Base-by-base conservation (phyloP, 2,329 filamentous ascomycete genomes). In the Penicillium rolfsii region DNA sequence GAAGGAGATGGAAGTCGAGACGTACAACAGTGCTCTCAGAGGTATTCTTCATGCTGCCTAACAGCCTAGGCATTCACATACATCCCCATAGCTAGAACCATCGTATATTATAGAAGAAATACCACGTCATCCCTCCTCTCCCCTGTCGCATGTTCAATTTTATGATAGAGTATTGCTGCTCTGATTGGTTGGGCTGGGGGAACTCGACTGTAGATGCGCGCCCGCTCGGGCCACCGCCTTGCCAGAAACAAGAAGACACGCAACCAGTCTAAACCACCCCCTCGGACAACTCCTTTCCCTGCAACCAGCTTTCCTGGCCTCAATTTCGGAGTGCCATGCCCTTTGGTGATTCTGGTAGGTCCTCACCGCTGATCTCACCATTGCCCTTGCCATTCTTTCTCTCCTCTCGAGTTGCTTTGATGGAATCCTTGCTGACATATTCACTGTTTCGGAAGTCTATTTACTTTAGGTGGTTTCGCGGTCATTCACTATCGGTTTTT, bases 401-500 rank as follows among this genome's bases (percentile, higher is more conserved):
- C 38, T 58, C 50, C 14, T 50, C 35, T 49, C 36, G 26, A 36
- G 11, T 30, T 40, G 9, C 53, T 53, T 41, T 52, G 46, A 36
- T 55, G 30, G 30, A 46, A 57, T 63, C 53, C 53, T 19, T 63
- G 54, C 65, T 67, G 22, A 60, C 55, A 49, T 4, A 46, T 30
- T 36, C 22, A 41, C 56, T 50, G 22, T 60, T 65, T 57, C 41
- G 56, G 58, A 59, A 69, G 67, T 70, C 67, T 70, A 70, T 70
- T 70, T 69, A 64, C 59, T 67, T 64, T 71, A 70, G 69, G 62
- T 71, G 55, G 67, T 70, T 60, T 68, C 68, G 63, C 67, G 66
- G 68, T 70, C 71, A 59, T 64, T 70, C 68, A 64, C 70, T 71
- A 45, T 45, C 52, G 52, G 35, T 64, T 55, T 55, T 62, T 62